phyloP scores from a whole-genome alignment of 2,329 filamentous ascomycete genomes.

The Ophiostoma populinum region DNA sequence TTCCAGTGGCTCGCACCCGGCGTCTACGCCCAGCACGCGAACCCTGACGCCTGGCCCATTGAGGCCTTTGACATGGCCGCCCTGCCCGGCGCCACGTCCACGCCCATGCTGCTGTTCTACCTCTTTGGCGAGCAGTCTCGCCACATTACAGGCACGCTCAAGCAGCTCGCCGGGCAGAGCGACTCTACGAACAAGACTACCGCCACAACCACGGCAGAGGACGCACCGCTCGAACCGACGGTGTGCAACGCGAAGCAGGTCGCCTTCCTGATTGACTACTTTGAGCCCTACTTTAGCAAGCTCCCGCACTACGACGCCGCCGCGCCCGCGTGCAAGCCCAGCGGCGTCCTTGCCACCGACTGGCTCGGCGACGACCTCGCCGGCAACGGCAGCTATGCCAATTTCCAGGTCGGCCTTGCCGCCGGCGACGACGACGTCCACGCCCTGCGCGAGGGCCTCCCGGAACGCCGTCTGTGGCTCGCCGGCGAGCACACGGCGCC shows the following conservation, averaged over 20 bases:
- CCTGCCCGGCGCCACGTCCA: conserved; percentile 37
- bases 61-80: conserved; percentile 63
- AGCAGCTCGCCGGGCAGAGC: no score
- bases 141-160: conserved; percentile 32
- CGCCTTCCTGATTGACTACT: conserved; percentile 43
- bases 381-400: conserved; percentile 67
- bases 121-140: conserved; percentile 46
- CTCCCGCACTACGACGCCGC: conserved; percentile 47
- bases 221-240: conserved; percentile 6
- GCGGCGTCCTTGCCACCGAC: conserved; percentile 47
- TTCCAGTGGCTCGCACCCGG: conserved; percentile 57
- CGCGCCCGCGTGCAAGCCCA: conserved; percentile 42
- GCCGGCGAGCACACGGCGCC: conserved; percentile 84
- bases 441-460: conserved; percentile 41
- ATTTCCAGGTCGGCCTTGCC: conserved; percentile 63
- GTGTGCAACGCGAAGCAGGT: conserved; percentile 28
- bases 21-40: conserved; percentile 42
- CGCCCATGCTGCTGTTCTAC: conserved; percentile 79
- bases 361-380: conserved; percentile 69
- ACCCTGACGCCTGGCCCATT: conserved; percentile 54
- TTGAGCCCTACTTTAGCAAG: conserved; percentile 60
- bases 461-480: conserved; percentile 59
- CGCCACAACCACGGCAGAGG: no score
- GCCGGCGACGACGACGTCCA: conserved; percentile 58
- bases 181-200: conserved; percentile 15